Base-by-base conservation (phyloP, 1,139 yeast species). In the Pichia sp. region DNA sequence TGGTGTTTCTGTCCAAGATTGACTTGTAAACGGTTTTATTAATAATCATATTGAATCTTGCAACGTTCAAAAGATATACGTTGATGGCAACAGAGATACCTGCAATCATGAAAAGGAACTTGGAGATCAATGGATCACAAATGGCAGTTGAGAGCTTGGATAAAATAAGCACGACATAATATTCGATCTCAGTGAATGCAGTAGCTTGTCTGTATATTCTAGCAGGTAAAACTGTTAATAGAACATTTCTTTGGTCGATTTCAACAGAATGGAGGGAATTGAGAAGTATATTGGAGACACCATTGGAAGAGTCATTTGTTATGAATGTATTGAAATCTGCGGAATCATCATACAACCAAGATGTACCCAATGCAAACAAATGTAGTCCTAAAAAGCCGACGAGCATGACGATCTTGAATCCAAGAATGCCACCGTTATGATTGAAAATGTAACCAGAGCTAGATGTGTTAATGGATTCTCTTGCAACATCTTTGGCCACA, bases 101-200 rank as follows among this genome's bases (percentile, higher is more conserved):
- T 44, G 88, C 76, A 6, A 77, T 78, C 48, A 84, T 69, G 30
- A 88, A 73, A 35, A 87, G 67, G 46, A 78, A 74, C 57, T 91
- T 88, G 44, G 93, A 78, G 48, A 88, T 74, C 42, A 86, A 65
- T 34, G 80, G 83, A 58, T 88, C 96, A 50, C 82, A 76, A 42
- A 88, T 80, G n/a, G 88, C 85, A 44, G 58, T 60, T 46, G 87
- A 79, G 48, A 87, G 60, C 34, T 67, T 68, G 35, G 73, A 76
- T 38, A 83, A 63, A 20, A 72, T 48, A 13, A 67, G 62, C 33
- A 75, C 59, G 23, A 81, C 51, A 12, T 69, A 60, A 51, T 84
- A 93, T 62, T 86, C 95, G 30, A 74, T 52, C 49, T 74, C 75
- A 33, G 80, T 74, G 27, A 78, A 63, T 20, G 74, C 56, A 20